A percentile compares a stretch with the other conserved stretches of the same genome.
Evolutionary conservation across 2,329 filamentous ascomycete species (phyloP).

Genomic region (Cladophialophora carrionii): DNA sequence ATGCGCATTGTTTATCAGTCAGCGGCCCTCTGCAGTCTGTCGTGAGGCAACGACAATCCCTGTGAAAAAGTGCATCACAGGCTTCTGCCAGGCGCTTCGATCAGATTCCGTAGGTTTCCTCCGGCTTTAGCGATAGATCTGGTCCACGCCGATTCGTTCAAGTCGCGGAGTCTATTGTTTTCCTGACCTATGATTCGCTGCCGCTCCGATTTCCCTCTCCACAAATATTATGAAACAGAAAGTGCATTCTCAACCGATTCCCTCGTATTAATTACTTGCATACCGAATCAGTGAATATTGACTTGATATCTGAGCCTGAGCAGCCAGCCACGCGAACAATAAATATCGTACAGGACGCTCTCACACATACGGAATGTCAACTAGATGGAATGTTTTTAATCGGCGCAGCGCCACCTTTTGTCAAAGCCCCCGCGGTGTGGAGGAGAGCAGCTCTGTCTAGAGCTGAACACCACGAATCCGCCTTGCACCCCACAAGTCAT

Average conservation of each 20-base stretch:
- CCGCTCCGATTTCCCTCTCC: not conserved
- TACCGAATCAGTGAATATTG: not conserved
- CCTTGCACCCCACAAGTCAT: not conserved
- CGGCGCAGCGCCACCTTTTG: not conserved
- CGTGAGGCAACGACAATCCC: slow-evolving; percentile 2
- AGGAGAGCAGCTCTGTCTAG: not conserved
- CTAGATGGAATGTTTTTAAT: not conserved
- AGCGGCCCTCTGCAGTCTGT: slow-evolving; percentile 2
- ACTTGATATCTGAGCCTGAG: not conserved
- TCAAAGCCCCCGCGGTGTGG: not conserved
- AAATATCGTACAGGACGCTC: not conserved
- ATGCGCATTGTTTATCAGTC: slow-evolving; percentile 5
- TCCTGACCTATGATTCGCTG: not conserved
- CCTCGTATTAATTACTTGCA: not conserved
- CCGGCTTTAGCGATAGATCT: slow-evolving; percentile 6
- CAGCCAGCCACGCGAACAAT: not conserved
- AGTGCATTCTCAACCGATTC: not conserved
- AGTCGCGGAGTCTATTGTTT: not conserved
- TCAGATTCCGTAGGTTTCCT: slow-evolving; percentile 6
- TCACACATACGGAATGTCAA: not conserved
- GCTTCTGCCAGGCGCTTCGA: slow-evolving; percentile 1
- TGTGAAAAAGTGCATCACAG: slow-evolving; percentile 4
- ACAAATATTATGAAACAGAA: not conserved
- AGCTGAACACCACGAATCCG: not conserved
- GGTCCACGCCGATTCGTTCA: not conserved